Evolutionary conservation across 2,329 filamentous ascomycete species (phyloP), one percentile per base, ranked within the genome.

Genomic region (Hortaea werneckii): DNA sequence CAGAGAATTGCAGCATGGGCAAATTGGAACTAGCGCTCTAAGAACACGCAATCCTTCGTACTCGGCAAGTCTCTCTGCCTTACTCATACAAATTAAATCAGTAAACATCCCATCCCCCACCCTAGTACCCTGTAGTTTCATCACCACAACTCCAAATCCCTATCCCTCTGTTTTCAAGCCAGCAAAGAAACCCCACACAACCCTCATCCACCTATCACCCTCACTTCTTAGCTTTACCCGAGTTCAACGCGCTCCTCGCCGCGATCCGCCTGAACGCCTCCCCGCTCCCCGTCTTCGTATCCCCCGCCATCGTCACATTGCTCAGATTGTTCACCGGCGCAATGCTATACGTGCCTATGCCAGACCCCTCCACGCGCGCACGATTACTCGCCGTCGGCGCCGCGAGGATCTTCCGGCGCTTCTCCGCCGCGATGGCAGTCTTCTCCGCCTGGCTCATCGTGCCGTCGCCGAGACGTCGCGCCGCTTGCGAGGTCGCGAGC

Each of bases 281-380:
- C 41, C 62, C 58, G 8, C 57, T 30, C 9, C 61, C 59, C 44
- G 55, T 45, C 41, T 55, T 57, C 37, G 45, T 46, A 29, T 50
- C 52, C 9, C 32, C 32, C 32, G 32, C 32, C n/a, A 57, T 54
- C 10, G 54, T 54, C 35, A 54, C 56, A 48, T 61, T 61, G 37
- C 58, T 59, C 42, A 64, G 42, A 39, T 73, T 78, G 60, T 72
- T 78, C 59, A 73, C 75, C n/a, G 79, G 79, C 41, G 78, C 79
- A 53, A 82, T 73, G 5, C 72, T 78, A 59, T 82, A 83, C 20
- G 73, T 79, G 41, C 75, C 75, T 32, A 77, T 69, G n/a, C 73
- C 74, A 7, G n/a, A 29, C 40, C 71, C 70, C 52, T 81, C 74
- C 51, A 77, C 71, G 48, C 78, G 71, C 29, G 79, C 79, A 56